These are phyloP conservation scores for Triticum urartu DNA, from an alignment of 176 grass and related monocot species.

Conservation along the genomic window DNA sequence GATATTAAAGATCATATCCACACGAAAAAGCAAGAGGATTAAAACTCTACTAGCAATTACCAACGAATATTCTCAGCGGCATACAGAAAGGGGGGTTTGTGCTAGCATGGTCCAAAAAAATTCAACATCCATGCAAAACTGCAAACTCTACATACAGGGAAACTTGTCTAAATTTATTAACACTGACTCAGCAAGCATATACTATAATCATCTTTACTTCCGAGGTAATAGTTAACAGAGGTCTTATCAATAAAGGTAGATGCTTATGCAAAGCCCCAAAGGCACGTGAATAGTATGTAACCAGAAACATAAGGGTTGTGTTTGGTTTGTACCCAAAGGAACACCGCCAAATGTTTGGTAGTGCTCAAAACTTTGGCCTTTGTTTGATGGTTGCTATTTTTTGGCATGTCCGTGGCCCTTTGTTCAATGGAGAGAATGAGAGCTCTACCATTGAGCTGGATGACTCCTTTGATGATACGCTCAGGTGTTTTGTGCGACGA, in stretches of 20 bases:
- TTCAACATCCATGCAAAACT: background rate
- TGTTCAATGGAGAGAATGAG: too few relatives aligned
- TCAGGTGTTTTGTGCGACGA: too few relatives aligned
- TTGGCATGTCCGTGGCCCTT: background rate
- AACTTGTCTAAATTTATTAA: background rate
- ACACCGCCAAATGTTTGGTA: background rate
- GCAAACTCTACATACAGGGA: background rate
- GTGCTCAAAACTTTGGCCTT: background rate
- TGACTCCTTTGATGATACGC: too few relatives aligned
- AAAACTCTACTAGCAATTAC: background rate
- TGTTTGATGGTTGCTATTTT: background rate
- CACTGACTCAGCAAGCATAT: background rate
- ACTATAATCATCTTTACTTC: background rate
- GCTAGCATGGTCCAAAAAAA: background rate
- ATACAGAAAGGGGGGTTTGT: background rate
- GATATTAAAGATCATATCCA: background rate
- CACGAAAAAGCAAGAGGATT: background rate
- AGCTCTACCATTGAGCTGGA: too few relatives aligned
- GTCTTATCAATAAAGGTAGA: background rate
- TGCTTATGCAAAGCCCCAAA: background rate
- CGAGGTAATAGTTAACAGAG: background rate
- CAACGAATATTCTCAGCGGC: constrained; percentile 20
- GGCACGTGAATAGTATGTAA: background rate
- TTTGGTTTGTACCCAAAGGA: background rate
- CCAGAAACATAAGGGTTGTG: background rate